phyloP scores from a whole-genome alignment of 768 basidiomycete species.

The Trametes punicea region DNA sequence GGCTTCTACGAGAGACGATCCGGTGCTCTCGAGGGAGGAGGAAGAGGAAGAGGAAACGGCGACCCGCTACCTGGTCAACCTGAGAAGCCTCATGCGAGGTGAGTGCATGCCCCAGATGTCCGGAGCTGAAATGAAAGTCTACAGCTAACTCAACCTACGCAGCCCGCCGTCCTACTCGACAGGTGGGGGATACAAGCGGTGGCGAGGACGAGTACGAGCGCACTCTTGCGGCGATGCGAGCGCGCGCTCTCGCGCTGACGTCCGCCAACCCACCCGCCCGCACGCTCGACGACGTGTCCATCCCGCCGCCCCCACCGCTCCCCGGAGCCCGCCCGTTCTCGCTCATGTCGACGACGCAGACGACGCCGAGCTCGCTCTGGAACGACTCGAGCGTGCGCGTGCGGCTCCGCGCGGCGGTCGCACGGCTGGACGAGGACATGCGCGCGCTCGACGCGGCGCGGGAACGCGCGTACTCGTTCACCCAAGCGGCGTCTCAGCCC shows the following conservation, averaged over 20 bases:
- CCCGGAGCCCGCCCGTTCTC: conserved; percentile 3
- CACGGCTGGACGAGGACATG: conserved; percentile 7
- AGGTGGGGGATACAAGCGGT: background rate
- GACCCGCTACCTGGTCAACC: background rate
- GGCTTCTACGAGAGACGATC: background rate
- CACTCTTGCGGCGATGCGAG: conserved; percentile 38
- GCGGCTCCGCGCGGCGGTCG: conserved; percentile 10
- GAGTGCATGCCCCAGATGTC: background rate
- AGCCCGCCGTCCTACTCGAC: background rate
- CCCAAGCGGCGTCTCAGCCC: background rate
- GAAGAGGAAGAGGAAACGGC: background rate
- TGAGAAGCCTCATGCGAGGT: conserved; percentile 26
- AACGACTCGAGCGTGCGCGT: conserved; percentile 17
- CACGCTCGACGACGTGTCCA: background rate
- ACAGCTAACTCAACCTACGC: no score
- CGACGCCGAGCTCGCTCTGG: conserved; percentile 15
- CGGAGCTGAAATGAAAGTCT: background rate
- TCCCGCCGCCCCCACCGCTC: conserved; percentile 18
- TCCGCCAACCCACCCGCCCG: conserved; percentile 1
- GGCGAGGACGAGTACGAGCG: conserved; percentile 62
- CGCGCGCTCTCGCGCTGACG: conserved; percentile 21
- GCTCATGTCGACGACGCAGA: conserved; percentile 19
- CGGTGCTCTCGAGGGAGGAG: background rate
- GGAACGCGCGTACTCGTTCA: background rate
- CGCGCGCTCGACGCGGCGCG: conserved; percentile 6